Evolutionary conservation across 768 basidiomycete species (phyloP), one percentile per base, ranked within the genome.

Genomic region (Pulveroboletus frians): DNA sequence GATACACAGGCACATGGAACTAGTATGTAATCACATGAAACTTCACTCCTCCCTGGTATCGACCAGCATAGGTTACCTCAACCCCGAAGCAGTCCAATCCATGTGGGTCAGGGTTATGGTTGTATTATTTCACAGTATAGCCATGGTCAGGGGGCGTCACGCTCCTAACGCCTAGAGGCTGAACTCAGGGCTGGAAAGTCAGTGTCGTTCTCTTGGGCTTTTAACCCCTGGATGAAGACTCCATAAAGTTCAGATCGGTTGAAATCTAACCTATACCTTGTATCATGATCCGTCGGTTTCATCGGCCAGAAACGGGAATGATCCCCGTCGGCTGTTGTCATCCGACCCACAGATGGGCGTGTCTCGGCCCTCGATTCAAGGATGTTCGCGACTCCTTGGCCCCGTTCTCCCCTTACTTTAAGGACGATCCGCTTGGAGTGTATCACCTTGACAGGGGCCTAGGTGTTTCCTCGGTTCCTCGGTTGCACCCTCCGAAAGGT

Each of bases 271-370:
- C 50, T 40, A 39, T 34, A 42, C 20, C 32, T 39, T 36, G 49
- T 43, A 36, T 44, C 34, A 38, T 30, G 34, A 43, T 39, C n/a
- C 20, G 39, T 9, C 20, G 11, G 46, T 56, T 55, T 53, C 50
- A 54, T 39, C 50, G 11, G 34, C 34, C 43, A 36, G 57, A 40
- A 44, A 37, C 45, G 40, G 31, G n/a, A 42, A 37, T 18, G 40
- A 29, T 21, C 36, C 52, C 51, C 46, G 41, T 57, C 57, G 39
- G 50, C 18, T 47, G 21, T 40, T 31, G 39, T 55, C 26, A 27
- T 52, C 55, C 40, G 42, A 52, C 37, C 43, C 42, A 49, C 59
- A 42, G 38, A 38, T 46, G 17, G 18, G 39, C 27, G 35, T 37
- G 18, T 26, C 26, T 51, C 17, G 20, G 27, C 8, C 17, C n/a